Base-by-base conservation (phyloP, 768 basidiomycete genomes). In the Podaxis mareebaensis region DNA sequence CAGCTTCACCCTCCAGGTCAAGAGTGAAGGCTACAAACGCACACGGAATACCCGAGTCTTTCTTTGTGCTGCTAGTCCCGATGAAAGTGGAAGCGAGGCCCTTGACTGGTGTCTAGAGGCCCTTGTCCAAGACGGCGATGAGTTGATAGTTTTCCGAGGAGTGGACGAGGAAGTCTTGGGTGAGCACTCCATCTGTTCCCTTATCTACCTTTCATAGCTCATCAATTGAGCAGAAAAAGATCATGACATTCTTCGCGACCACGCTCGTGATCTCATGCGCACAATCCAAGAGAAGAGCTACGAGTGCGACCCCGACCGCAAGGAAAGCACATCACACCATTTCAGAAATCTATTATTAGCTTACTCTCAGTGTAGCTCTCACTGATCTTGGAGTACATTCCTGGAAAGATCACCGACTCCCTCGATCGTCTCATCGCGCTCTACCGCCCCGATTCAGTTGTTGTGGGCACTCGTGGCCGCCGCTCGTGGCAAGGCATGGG, bases 341-440 rank as follows among this genome's bases (percentile, higher is more conserved):
- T 7, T 8, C 22, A 15, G 6, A 6, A 26, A 24, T 44, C 26
- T 46, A 28, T 30, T 44, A 28, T 53, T 57, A 56, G 24, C 53
- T 56, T 51, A 42, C 39, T 39, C 36, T 33, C 52, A 15, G 20
- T 61, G 2, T 64, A 93, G 89, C 82, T 99, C 28, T 95, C 92
- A 0, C 83, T 99, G 56, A 90, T 97, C 56, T 87, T 99, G 46
- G 96, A 99, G 78, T 95, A 91, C 72, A 92, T 98, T 54, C 93
- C 95, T 0, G 97, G 96, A 36, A 90, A 88, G 61, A 86, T 96
- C 4, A 93, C 94, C 0, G 87, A 91, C 56, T 93, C 92, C 10
- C 88, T 99, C 59, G 93, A 98, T 71, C 90, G 96, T 57, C 85
- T 96, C 64, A 95, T 96, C 66, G 92, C 93, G 0, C 83, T 97